A percentile compares a stretch with the other conserved stretches of the same genome.
Evolutionary conservation across 2,329 filamentous ascomycete species (phyloP).

Genomic region (Botrytis pseudocinerea): DNA sequence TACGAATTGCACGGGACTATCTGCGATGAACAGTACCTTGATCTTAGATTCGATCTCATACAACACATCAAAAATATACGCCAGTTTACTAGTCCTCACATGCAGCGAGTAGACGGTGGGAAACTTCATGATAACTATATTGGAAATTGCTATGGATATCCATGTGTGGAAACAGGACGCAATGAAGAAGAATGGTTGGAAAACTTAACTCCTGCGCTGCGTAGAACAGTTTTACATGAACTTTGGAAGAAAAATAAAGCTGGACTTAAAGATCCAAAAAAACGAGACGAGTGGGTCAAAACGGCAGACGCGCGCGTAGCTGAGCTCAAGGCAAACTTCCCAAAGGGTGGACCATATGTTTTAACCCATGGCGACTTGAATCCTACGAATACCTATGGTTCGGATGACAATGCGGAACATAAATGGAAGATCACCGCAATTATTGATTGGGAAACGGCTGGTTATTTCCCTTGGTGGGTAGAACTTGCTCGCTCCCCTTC

Average conservation of each 20-base stretch:
- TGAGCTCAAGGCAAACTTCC: not conserved
- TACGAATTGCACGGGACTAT: accelerated
- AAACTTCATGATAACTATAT: not conserved
- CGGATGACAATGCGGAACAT: constrained; percentile 1
- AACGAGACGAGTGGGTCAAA: not conserved
- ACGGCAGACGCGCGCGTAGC: not conserved
- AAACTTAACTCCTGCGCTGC: not conserved
- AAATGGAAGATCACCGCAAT: constrained; percentile 2
- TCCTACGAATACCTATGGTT: not conserved
- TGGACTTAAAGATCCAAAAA: not conserved
- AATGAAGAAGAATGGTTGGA: constrained; percentile 17
- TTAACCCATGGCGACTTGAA: not conserved
- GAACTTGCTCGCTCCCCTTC: accelerated
- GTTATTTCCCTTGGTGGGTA: constrained; percentile 4
- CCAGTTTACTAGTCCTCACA: constrained; percentile 9
- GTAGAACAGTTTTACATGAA: not conserved
- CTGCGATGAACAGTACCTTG: not conserved
- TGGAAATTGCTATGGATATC: not conserved
- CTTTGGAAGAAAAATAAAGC: accelerated
- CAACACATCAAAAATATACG: accelerated
- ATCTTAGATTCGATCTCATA: accelerated
- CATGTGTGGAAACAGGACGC: constrained; percentile 2
- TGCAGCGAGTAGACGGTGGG: not conserved
- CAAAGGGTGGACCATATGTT: constrained; percentile 14
- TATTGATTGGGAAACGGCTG: constrained; percentile 4